phyloP scores from a whole-genome alignment of 2,329 filamentous ascomycete species.

The Fusarium clavum region DNA sequence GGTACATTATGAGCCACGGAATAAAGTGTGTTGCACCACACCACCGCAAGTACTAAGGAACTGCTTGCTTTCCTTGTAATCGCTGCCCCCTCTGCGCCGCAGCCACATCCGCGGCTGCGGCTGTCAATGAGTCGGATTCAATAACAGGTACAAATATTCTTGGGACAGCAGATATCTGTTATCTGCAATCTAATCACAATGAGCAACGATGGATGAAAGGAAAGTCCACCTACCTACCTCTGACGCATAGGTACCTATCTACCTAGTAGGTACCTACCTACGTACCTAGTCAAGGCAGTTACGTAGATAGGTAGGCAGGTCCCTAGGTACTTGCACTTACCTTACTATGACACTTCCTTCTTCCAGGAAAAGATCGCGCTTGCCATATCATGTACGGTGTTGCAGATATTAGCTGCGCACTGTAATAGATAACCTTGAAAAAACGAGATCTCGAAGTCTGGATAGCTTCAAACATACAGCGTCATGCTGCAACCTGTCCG shows the following conservation, averaged over 20 bases:
- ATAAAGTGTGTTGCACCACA: background rate
- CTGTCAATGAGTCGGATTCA: background rate
- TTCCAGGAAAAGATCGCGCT: background rate
- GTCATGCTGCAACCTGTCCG: background rate
- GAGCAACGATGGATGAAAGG: background rate
- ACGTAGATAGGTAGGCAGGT: background rate
- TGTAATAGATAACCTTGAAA: background rate
- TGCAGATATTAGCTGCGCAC: background rate
- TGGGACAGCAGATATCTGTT: background rate
- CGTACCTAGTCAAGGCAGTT: background rate
- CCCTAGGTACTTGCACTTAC: background rate
- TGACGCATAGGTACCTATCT: background rate
- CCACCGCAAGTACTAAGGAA: background rate
- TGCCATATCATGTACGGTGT: background rate
- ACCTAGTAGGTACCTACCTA: background rate
- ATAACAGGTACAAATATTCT: background rate
- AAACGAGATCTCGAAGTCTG: background rate
- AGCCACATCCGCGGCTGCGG: background rate
- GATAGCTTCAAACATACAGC: background rate
- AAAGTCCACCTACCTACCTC: background rate
- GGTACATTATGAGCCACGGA: background rate
- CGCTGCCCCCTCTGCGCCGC: background rate
- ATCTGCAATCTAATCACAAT: background rate
- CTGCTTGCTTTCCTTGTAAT: background rate
- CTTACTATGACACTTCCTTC: background rate